Evolutionary conservation across 2,329 filamentous ascomycete genomes (phyloP).

Genomic region (Coniochaeta pulveracea): DNA sequence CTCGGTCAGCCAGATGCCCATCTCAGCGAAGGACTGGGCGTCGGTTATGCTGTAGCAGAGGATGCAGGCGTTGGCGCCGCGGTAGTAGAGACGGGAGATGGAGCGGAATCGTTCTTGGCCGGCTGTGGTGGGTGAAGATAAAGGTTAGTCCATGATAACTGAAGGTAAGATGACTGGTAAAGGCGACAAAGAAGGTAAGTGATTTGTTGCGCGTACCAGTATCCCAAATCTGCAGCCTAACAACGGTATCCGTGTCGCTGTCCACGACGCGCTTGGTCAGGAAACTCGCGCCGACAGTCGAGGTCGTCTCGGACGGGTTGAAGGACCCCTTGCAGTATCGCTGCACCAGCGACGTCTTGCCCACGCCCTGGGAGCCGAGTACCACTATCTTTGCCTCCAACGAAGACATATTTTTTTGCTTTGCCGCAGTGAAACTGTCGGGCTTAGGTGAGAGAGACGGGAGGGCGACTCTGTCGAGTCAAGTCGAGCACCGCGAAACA

Average conservation of each 20-base stretch:
- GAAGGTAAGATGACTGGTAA: not conserved
- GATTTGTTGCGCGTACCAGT: slow-evolving; percentile 51
- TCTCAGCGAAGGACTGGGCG: slow-evolving; percentile 74
- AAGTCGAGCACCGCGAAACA: too few relatives aligned
- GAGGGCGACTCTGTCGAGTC: too few relatives aligned
- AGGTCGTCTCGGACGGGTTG: slow-evolving; percentile 50
- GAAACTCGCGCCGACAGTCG: slow-evolving; percentile 72
- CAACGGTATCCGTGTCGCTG: slow-evolving; percentile 71
- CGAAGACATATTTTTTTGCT: slow-evolving; percentile 40
- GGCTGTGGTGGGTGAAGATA: slow-evolving; percentile 30
- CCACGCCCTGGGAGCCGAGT: slow-evolving; percentile 68
- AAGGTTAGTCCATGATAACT: slow-evolving; percentile 3
- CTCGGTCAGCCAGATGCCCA: slow-evolving; percentile 85
- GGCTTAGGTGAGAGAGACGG: not conserved
- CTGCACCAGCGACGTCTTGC: slow-evolving; percentile 69
- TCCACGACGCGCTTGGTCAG: slow-evolving; percentile 73
- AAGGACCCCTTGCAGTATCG: slow-evolving; percentile 66
- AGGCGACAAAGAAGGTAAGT: not conserved
- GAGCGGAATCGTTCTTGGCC: slow-evolving; percentile 92
- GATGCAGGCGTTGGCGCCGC: slow-evolving; percentile 86
- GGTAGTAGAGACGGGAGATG: slow-evolving; percentile 92
- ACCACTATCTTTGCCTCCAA: slow-evolving; percentile 76
- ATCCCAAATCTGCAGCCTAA: slow-evolving; percentile 94
- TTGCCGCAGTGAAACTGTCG: too few relatives aligned
- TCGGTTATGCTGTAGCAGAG: slow-evolving; percentile 93